phyloP scores from a whole-genome alignment of 441 rosid species.

The Euphorbia schlechtendalii region DNA sequence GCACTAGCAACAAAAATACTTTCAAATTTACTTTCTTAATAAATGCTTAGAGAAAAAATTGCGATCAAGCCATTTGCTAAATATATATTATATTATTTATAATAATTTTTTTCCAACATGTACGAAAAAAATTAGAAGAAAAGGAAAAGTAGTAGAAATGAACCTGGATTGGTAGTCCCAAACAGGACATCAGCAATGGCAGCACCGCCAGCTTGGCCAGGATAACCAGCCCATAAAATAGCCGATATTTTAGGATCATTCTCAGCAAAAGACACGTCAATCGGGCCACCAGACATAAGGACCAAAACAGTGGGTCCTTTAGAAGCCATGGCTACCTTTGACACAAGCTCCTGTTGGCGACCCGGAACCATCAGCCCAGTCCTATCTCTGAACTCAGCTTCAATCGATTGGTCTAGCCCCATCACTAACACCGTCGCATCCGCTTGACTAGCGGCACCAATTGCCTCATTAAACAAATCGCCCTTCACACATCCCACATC shows the following conservation, averaged over 20 bases:
- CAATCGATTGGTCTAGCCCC: slow-evolving; percentile 87
- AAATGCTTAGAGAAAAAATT: too few relatives aligned
- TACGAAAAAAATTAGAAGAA: not conserved
- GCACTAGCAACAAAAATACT: too few relatives aligned
- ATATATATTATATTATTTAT: too few relatives aligned
- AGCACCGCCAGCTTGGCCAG: slow-evolving; percentile 87
- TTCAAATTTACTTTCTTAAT: too few relatives aligned
- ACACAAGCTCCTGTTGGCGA: slow-evolving; percentile 63
- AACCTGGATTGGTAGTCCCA: slow-evolving; percentile 65
- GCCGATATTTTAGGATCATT: slow-evolving; percentile 42
- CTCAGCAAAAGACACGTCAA: slow-evolving; percentile 61
- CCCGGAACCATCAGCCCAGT: slow-evolving; percentile 70
- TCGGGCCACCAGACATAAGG: slow-evolving; percentile 86
- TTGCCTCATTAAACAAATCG: slow-evolving; percentile 44
- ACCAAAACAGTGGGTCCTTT: slow-evolving; percentile 58
- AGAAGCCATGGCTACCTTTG: slow-evolving; percentile 48
- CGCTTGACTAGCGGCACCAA: slow-evolving; percentile 47
- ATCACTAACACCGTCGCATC: slow-evolving; percentile 77
- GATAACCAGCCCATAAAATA: slow-evolving; percentile 90
- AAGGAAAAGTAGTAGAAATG: not conserved
- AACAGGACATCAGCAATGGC: slow-evolving; percentile 78
- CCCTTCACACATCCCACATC: slow-evolving; percentile 57
- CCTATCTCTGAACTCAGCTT: slow-evolving; percentile 73
- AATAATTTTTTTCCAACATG: too few relatives aligned
- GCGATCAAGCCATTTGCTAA: too few relatives aligned